Conservation (phyloP, 352 stramenopile species). For the Globisporangium apiculatum region DNA sequence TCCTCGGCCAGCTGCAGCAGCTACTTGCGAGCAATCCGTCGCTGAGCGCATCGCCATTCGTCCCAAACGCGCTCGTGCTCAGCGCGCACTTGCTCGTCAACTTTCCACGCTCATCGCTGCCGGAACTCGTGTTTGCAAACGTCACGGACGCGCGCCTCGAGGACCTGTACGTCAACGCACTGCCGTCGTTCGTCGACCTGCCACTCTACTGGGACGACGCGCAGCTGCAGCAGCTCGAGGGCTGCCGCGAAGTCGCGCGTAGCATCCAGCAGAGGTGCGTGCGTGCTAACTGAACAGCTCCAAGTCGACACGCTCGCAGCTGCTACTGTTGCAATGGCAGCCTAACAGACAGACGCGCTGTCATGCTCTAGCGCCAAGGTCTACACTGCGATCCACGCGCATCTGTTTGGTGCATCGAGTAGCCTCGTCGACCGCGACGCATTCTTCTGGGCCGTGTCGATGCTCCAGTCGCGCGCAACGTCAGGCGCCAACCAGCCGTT, state of each 20-base stretch:
- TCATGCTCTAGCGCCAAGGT: constrained; percentile 32
- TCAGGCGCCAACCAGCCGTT: constrained; percentile 70
- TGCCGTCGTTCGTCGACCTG: constrained; percentile 52
- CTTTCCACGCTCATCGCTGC: constrained; percentile 27
- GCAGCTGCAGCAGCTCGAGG: constrained; percentile 55
- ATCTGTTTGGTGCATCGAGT: constrained; percentile 57
- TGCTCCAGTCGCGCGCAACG: constrained; percentile 76
- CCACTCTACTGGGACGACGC: constrained; percentile 63
- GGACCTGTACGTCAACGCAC: constrained; percentile 52
- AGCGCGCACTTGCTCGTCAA: constrained; percentile 62
- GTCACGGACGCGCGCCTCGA: constrained; percentile 17
- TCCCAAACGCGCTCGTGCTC: constrained; percentile 61
- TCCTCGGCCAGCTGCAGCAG: constrained; percentile 48
- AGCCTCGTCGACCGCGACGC: constrained; percentile 43
- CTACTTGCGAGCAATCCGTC: constrained; percentile 28
- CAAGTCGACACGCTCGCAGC: too few relatives aligned
- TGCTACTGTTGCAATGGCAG: background rate
- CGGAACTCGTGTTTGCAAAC: constrained; percentile 13
- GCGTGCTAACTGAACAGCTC: constrained; percentile 9
- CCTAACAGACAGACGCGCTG: too few relatives aligned
- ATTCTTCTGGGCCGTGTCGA: constrained; percentile 78
- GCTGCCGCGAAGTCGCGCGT: constrained; percentile 45
- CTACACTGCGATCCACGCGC: constrained; percentile 60
- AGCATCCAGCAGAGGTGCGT: constrained; percentile 55
- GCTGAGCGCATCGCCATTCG: constrained; percentile 31